A percentile compares a stretch with the other conserved stretches of the same genome.
phyloP scores from a whole-genome alignment of 2,329 filamentous ascomycete genomes.

The Colletotrichum sp. region DNA sequence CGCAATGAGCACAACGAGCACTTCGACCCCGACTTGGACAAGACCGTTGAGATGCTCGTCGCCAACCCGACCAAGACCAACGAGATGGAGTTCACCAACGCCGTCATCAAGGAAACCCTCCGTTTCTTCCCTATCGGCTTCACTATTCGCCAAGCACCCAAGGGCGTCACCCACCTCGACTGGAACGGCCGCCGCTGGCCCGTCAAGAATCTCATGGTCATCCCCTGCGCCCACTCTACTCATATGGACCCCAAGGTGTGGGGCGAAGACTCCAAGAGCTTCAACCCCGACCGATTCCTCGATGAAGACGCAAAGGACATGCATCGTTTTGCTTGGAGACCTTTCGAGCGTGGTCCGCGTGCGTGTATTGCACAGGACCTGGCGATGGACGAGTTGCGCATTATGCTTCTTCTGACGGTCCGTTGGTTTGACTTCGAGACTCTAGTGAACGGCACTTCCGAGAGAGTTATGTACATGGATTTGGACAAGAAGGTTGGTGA shows the following conservation, averaged over 20 bases:
- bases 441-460: conserved; percentile 19
- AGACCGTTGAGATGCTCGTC: conserved; percentile 38
- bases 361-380: conserved; percentile 40
- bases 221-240: conserved; percentile 24
- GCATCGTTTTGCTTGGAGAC: conserved; percentile 22
- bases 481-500: conserved; percentile 28
- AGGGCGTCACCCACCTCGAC: conserved; percentile 39
- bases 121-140: conserved; percentile 55
- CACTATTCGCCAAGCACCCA: conserved; percentile 38
- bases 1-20: conserved; percentile 27
- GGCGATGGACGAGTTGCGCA: conserved; percentile 34
- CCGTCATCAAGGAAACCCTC: conserved; percentile 59
- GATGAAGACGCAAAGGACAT: conserved; percentile 3
- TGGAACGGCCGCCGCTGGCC: conserved; percentile 41
- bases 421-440: conserved; percentile 30
- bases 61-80: conserved; percentile 50
- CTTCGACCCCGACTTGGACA: conserved; percentile 30
- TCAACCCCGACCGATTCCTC: conserved; percentile 47
- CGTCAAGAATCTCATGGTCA: conserved; percentile 32
- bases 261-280: conserved; percentile 35
- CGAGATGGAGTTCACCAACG: conserved; percentile 53
- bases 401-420: conserved; percentile 25
- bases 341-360: conserved; percentile 40
- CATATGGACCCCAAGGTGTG: conserved; percentile 39
- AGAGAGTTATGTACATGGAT: conserved; percentile 25